These are phyloP conservation scores for Lasiodiplodia gonubiensis DNA, from an alignment of 2,329 filamentous ascomycete species.

Conservation along the genomic window DNA sequence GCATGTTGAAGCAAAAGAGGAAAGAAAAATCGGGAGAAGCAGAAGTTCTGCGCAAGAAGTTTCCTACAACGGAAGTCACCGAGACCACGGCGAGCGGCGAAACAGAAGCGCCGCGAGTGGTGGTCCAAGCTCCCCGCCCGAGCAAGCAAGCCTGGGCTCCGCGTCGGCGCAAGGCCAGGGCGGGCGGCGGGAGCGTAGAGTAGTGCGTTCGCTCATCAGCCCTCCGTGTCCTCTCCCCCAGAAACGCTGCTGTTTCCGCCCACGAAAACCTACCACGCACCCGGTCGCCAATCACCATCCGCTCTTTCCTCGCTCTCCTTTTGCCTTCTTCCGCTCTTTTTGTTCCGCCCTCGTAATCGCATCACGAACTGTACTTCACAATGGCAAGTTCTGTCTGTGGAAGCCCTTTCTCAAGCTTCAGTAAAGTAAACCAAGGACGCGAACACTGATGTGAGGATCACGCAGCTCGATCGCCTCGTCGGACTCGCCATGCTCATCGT, in stretches of 20 bases:
- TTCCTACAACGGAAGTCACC: neutral
- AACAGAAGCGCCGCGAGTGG: neutral
- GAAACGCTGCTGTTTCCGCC: constrained; percentile 7
- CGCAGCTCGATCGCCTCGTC: constrained; percentile 86
- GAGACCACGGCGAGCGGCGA: neutral
- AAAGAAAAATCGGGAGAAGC: neutral
- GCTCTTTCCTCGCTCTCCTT: neutral
- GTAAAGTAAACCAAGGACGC: neutral
- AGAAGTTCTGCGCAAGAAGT: constrained; percentile 1
- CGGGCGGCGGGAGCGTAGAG: constrained; percentile 10
- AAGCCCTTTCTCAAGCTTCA: constrained; percentile 22
- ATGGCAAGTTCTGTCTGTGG: constrained; percentile 29
- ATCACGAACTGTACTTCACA: constrained; percentile 9
- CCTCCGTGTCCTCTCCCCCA: constrained; percentile 25
- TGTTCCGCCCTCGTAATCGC: neutral
- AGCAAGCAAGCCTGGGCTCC: constrained; percentile 3
- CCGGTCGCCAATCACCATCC: neutral
- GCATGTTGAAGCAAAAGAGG: neutral
- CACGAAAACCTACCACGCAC: neutral
- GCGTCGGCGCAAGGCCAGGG: constrained; percentile 7
- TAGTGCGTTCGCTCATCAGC: constrained; percentile 19
- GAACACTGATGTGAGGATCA: constrained; percentile 4
- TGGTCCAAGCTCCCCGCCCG: constrained; percentile 20
- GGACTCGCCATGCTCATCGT: constrained; percentile 77
- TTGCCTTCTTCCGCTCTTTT: constrained; percentile 20